Percentiles rank a stretch among this genome's conserved stretches.
These are phyloP conservation scores for Ascosphaera pollenicola DNA, from an alignment of 2,329 filamentous ascomycete genomes.

Conservation along the genomic window DNA sequence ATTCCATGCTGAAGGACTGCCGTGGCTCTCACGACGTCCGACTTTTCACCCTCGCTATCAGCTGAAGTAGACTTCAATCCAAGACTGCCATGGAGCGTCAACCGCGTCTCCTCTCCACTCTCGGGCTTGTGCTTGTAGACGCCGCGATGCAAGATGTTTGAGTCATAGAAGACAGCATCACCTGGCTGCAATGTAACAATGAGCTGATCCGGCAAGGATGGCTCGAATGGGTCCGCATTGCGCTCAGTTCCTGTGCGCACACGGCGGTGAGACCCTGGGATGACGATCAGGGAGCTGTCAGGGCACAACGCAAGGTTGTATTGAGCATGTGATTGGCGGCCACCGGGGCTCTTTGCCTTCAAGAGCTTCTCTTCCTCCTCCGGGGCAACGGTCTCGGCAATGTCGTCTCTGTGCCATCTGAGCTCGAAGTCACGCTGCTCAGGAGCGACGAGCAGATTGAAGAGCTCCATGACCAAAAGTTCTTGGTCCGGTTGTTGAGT, in stretches of 20 bases:
- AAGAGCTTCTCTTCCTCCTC: slow-evolving; percentile 47
- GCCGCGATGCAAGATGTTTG: slow-evolving; percentile 48
- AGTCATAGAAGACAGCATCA: slow-evolving; percentile 74
- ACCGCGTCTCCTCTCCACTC: slow-evolving; percentile 15
- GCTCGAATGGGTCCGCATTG: slow-evolving; percentile 40
- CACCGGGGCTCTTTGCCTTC: slow-evolving; percentile 20
- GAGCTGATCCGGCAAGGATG: slow-evolving; percentile 38
- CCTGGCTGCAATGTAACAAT: slow-evolving; percentile 46
- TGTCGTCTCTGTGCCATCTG: slow-evolving; percentile 71
- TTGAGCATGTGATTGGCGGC: slow-evolving; percentile 48
- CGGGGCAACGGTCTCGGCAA: slow-evolving; percentile 37
- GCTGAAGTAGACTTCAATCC: slow-evolving; percentile 13
- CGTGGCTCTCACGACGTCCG: slow-evolving; percentile 19
- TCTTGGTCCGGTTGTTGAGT: slow-evolving; percentile 24
- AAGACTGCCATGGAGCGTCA: slow-evolving; percentile 23
- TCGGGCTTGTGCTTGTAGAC: slow-evolving; percentile 12
- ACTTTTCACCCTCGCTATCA: slow-evolving; percentile 4
- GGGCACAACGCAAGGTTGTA: slow-evolving; percentile 69
- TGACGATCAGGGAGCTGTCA: slow-evolving; percentile 50
- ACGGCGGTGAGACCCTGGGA: slow-evolving; percentile 54
- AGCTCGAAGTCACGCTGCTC: slow-evolving; percentile 45
- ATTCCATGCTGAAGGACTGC: slow-evolving; percentile 25
- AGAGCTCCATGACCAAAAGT: slow-evolving; percentile 63
- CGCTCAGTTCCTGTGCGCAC: slow-evolving; percentile 50
- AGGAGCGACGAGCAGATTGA: slow-evolving; percentile 64